Conservation (phyloP, 2,329 filamentous ascomycete genomes). For the Colletotrichum sublineola region DNA sequence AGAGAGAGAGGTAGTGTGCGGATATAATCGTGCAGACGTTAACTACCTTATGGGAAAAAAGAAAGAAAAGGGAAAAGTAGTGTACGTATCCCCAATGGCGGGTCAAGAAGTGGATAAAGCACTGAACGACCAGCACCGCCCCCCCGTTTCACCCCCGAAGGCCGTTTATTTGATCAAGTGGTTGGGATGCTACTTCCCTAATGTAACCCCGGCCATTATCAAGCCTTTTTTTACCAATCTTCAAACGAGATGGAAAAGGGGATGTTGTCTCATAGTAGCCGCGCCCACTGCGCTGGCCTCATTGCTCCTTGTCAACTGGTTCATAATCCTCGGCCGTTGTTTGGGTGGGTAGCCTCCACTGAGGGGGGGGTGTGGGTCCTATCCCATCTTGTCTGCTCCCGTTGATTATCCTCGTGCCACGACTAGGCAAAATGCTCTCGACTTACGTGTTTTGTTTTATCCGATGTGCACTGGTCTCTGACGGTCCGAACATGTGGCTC, state of each 20-base stretch:
- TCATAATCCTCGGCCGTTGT: background rate
- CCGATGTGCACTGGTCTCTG: constrained; percentile 5
- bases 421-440: background rate
- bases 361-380: constrained; percentile 2
- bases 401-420: background rate
- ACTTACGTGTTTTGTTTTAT: constrained; percentile 19
- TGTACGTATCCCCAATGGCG: background rate
- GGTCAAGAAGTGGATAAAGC: constrained; percentile 25
- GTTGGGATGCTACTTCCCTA: constrained; percentile 27
- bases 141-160: constrained; percentile 30
- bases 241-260: constrained; percentile 15
- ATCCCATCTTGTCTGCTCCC: constrained; percentile 22
- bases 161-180: constrained; percentile 30
- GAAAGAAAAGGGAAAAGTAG: background rate
- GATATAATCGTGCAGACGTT: too few relatives aligned
- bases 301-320: background rate
- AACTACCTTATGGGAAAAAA: background rate
- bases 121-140: constrained; percentile 31
- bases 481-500: constrained; percentile 32
- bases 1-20: too few relatives aligned
- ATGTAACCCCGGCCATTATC: constrained; percentile 6
- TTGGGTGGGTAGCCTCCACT: background rate
- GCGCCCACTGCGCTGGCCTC: background rate
- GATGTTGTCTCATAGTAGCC: constrained; percentile 22
- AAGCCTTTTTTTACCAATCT: background rate